These are phyloP conservation scores for Boechera retrofracta DNA, from an alignment of 345 rosid species.

Conservation along the genomic window DNA sequence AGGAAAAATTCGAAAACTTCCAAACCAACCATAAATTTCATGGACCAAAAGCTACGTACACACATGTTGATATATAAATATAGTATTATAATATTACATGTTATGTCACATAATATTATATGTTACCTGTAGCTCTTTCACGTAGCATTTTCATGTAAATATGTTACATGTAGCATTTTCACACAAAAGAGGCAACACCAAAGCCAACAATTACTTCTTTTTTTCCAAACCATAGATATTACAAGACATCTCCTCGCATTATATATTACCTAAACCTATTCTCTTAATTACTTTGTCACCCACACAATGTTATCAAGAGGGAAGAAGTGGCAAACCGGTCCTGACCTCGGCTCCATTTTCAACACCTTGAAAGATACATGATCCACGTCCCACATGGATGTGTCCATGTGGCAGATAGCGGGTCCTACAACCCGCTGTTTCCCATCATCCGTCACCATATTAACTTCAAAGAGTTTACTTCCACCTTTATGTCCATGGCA, in stretches of 20 bases:
- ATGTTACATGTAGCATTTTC: constrained; percentile 23
- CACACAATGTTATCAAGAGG: constrained; percentile 67
- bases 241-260: constrained; percentile 26
- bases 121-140: background rate
- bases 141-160: background rate
- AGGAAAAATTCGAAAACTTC: no score
- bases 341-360: constrained; percentile 54
- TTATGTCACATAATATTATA: background rate
- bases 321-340: constrained; percentile 78
- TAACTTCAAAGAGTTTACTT: constrained; percentile 50
- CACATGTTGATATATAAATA: background rate
- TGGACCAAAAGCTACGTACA: constrained; percentile 2
- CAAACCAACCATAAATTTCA: background rate
- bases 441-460: constrained; percentile 57
- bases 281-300: constrained; percentile 45
- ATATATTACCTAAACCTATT: background rate
- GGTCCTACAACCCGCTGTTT: constrained; percentile 54
- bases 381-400: constrained; percentile 66
- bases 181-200: constrained; percentile 29
- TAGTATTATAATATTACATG: background rate
- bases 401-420: constrained; percentile 81
- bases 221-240: constrained; percentile 30
- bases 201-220: constrained; percentile 10
- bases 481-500: constrained; percentile 64
- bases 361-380: constrained; percentile 70